Evolutionary conservation across 2,329 filamentous ascomycete genomes (phyloP).

Genomic region (Akanthomyces muscarius): DNA sequence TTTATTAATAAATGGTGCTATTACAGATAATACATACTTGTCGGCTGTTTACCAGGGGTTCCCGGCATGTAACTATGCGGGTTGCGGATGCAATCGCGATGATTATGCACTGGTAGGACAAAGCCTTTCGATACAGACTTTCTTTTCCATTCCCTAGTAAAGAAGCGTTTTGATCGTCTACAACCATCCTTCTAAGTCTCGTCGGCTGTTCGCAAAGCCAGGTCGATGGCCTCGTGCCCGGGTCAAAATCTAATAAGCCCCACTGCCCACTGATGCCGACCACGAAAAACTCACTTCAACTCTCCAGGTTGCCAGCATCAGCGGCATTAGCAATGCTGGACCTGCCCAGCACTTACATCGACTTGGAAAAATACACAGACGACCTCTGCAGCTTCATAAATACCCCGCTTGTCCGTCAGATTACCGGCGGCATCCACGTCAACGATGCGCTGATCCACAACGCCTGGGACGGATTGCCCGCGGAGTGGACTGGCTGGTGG

Average conservation of each 20-base stretch:
- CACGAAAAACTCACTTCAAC: neutral
- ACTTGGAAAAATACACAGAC: conserved; percentile 23
- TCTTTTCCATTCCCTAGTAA: no score
- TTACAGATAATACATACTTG: no score
- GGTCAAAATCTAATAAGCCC: neutral
- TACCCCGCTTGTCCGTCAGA: conserved; percentile 28
- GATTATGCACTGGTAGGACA: no score
- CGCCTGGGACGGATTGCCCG: conserved; percentile 28
- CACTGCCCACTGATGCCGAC: neutral
- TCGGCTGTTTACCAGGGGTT: no score
- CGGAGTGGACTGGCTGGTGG: conserved; percentile 31
- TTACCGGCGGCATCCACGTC: conserved; percentile 33
- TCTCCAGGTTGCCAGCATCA: neutral
- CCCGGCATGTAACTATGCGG: no score
- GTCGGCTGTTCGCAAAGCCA: no score
- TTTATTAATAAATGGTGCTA: no score
- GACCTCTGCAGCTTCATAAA: conserved; percentile 24
- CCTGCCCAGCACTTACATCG: conserved; percentile 20
- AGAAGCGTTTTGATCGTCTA: no score
- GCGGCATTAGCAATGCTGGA: conserved; percentile 17
- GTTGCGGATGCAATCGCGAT: no score
- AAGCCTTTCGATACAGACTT: no score
- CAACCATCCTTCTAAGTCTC: no score
- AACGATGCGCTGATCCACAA: conserved; percentile 31
- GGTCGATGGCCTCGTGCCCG: no score